These are phyloP conservation scores for Castanea crenata DNA, from an alignment of 306 rosid genomes.

Conservation along the genomic window DNA sequence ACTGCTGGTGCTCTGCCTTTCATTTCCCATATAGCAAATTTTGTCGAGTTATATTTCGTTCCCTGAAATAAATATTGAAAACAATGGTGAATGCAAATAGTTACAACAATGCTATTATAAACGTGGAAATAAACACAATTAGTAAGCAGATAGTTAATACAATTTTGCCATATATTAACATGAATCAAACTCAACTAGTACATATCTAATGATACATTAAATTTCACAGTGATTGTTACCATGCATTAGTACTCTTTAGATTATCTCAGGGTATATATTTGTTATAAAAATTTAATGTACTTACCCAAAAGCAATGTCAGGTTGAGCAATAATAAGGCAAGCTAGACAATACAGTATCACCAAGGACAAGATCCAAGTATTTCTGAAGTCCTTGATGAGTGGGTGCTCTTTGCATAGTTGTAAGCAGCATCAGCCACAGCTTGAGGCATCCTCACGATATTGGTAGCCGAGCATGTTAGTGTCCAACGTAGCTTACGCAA, in stretches of 20 bases:
- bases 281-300: background rate
- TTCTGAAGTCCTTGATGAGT: background rate
- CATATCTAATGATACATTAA: too few species aligned
- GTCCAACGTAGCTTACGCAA: background rate
- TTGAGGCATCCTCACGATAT: background rate
- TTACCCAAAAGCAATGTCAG: background rate
- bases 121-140: too few species aligned
- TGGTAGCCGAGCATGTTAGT: background rate
- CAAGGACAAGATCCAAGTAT: background rate
- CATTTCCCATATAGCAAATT: background rate
- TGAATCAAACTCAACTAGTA: too few species aligned
- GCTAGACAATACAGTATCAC: background rate
- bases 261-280: background rate
- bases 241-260: too few species aligned
- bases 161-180: too few species aligned
- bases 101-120: too few species aligned
- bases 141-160: too few species aligned
- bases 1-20: background rate
- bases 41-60: background rate
- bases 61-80: background rate
- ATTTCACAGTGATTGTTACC: too few species aligned
- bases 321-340: slow-evolving; percentile 7
- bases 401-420: background rate
- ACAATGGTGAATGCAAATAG: background rate
- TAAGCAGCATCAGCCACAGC: background rate